Conservation (phyloP, 129 eudicot genomes). For the Arctium lappa region DNA sequence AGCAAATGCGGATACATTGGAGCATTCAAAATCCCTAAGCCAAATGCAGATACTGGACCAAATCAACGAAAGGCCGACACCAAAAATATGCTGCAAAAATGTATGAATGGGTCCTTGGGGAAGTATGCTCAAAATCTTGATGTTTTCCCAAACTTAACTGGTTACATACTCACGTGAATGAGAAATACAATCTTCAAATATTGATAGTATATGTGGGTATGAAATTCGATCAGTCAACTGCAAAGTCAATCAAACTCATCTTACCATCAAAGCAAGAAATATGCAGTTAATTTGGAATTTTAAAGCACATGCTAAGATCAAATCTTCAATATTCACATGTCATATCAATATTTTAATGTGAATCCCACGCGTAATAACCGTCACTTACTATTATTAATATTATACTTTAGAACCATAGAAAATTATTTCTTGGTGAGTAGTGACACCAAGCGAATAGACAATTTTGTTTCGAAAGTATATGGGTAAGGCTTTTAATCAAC, state of each 20-base stretch:
- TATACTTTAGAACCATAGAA: constrained; percentile 4
- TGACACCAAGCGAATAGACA: constrained; percentile 17
- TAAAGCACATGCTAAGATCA: constrained; percentile 15
- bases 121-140: not conserved
- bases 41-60: not conserved
- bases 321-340: not conserved
- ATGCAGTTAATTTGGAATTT: not conserved
- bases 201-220: not conserved
- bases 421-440: constrained; percentile 10
- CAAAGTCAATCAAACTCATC: not conserved
- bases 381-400: not conserved
- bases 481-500: not conserved
- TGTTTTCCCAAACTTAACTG: not conserved
- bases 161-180: not conserved
- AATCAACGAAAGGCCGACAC: not conserved
- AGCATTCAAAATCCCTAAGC: not conserved
- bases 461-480: constrained; percentile 3
- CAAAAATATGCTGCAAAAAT: not conserved
- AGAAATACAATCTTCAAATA: not conserved
- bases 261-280: not conserved
- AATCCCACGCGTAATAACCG: constrained; percentile 1
- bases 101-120: not conserved
- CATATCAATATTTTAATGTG: constrained; percentile 8
- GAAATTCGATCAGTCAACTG: not conserved
- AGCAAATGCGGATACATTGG: not conserved